phyloP scores from a whole-genome alignment of 352 stramenopile species.

The Sclerospora graminicola region DNA sequence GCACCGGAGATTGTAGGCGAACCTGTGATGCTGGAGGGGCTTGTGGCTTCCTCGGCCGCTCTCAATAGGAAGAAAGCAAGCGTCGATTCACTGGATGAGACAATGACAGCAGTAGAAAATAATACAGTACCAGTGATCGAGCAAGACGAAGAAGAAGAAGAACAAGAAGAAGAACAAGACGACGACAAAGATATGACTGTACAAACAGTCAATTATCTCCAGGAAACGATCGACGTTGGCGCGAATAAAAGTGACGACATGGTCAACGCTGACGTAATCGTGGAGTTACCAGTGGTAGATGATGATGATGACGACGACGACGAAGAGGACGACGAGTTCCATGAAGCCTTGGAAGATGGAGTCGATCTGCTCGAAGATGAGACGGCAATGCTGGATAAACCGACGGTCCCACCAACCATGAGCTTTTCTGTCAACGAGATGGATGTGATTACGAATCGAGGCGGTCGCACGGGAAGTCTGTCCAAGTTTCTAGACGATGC shows the following conservation, averaged over 20 bases:
- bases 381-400: conserved; percentile 5
- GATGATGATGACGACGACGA: conserved; percentile 29
- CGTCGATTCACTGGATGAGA: neutral
- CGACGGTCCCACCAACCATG: conserved; percentile 43
- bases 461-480: conserved; percentile 49
- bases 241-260: conserved; percentile 5
- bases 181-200: neutral
- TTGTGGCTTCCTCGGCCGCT: conserved; percentile 1
- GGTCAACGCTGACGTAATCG: conserved; percentile 3
- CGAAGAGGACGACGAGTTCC: conserved; percentile 38
- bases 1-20: conserved; percentile 20
- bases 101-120: neutral
- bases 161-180: neutral
- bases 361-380: conserved; percentile 22
- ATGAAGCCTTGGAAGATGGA: conserved; percentile 31
- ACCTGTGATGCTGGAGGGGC: conserved; percentile 21
- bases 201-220: neutral
- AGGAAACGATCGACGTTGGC: conserved; percentile 6
- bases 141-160: conserved; percentile 1
- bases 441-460: conserved; percentile 73
- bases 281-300: conserved; percentile 16
- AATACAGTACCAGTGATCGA: neutral
- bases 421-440: conserved; percentile 78
- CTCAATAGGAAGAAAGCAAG: neutral
- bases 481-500: conserved; percentile 78